Evolutionary conservation across 495 filamentous ascomycete species (phyloP).

Genomic region (Patellaria atrata): DNA sequence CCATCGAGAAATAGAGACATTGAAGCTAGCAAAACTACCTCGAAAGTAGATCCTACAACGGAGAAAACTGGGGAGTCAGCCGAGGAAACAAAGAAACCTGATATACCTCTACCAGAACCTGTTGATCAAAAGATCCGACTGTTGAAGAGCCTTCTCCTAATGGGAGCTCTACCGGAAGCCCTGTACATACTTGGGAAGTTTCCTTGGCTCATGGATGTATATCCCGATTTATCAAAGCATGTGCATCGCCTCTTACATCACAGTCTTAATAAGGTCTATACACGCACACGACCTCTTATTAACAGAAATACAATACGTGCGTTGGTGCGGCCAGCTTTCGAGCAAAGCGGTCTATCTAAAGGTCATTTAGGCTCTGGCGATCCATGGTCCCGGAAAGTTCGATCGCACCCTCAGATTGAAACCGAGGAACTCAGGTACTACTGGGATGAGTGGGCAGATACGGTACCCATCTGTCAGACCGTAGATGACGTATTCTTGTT

Average conservation of each 20-base stretch:
- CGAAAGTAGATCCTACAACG: constrained; percentile 32
- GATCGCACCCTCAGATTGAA: constrained; percentile 70
- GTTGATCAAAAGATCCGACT: constrained; percentile 81
- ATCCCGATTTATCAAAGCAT: constrained; percentile 60
- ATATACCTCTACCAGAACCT: constrained; percentile 67
- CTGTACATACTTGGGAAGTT: constrained; percentile 86
- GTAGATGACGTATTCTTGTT: constrained; percentile 84
- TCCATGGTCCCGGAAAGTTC: constrained; percentile 41
- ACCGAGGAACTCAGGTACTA: constrained; percentile 70
- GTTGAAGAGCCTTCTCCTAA: constrained; percentile 70
- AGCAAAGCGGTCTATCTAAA: constrained; percentile 34
- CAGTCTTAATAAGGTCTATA: constrained; percentile 56
- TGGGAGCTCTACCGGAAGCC: constrained; percentile 86
- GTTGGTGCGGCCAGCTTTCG: too few species aligned
- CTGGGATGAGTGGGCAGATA: constrained; percentile 95
- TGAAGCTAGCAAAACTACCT: constrained; percentile 8
- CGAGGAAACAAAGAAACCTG: constrained; percentile 42
- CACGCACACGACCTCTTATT: constrained; percentile 36
- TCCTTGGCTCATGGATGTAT: constrained; percentile 74
- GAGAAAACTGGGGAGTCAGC: constrained; percentile 31
- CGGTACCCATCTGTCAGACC: constrained; percentile 75
- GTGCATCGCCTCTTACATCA: constrained; percentile 75
- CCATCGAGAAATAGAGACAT: constrained; percentile 20
- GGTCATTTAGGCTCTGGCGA: constrained; percentile 46
- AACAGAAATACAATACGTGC: too few species aligned